Percentiles rank a stretch among this genome's conserved stretches.
phyloP scores from a whole-genome alignment of 1,284 basidiomycete species.

The Vanrija sp. region DNA sequence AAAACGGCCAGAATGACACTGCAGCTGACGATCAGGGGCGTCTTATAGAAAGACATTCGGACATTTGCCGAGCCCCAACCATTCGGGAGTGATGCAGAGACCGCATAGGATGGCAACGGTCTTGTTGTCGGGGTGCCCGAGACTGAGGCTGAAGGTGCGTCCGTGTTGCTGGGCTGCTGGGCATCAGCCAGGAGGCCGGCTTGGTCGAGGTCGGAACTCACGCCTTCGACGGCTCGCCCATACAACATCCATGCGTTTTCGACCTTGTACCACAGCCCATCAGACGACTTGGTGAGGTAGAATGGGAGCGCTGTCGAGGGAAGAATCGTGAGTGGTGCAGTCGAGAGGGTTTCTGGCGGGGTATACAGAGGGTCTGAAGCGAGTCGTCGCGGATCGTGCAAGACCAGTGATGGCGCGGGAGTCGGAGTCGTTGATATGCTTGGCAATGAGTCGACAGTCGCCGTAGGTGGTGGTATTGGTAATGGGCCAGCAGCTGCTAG shows the following conservation, averaged over 20 bases:
- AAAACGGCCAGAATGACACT: conserved; percentile 40
- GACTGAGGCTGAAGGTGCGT: not conserved
- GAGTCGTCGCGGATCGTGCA: not conserved
- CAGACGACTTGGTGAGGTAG: conserved; percentile 25
- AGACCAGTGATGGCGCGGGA: not conserved
- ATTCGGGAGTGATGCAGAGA: conserved; percentile 2
- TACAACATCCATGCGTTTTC: conserved; percentile 35
- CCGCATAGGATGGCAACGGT: not conserved
- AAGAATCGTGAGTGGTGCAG: conserved; percentile 1
- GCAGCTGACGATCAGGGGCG: conserved; percentile 44
- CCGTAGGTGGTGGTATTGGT: not conserved
- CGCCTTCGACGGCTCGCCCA: conserved; percentile 16
- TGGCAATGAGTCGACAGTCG: not conserved
- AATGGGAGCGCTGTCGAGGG: conserved; percentile 32
- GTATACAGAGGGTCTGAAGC: not conserved
- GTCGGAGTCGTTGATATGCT: not conserved
- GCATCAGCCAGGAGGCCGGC: too few relatives aligned
- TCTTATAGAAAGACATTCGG: conserved; percentile 41
- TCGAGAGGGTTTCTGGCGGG: not conserved
- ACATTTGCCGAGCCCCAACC: conserved; percentile 6
- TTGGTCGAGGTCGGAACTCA: not conserved
- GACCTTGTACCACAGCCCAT: conserved; percentile 32
- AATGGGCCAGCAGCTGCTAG: conserved; percentile 2
- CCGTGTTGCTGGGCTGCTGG: not conserved
- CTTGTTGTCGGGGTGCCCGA: not conserved